Evolutionary conservation across 345 rosid species (phyloP).

Genomic region (Populus deltoides): DNA sequence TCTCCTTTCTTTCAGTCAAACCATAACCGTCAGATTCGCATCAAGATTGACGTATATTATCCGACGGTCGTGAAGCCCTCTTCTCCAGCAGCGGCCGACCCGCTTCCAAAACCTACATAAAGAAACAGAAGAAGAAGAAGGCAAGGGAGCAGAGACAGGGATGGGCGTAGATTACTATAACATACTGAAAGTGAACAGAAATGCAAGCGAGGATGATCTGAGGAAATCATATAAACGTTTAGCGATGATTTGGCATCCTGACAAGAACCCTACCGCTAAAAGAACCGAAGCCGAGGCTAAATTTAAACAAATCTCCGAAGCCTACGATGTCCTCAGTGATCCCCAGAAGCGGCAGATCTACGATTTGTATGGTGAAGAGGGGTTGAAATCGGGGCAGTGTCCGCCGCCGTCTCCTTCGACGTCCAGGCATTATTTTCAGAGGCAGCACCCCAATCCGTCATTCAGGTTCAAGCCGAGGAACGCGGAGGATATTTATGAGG

Average conservation of each 20-base stretch:
- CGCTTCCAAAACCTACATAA: background rate
- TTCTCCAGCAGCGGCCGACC: background rate
- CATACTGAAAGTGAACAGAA: slow-evolving; percentile 79
- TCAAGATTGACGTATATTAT: slow-evolving; percentile 4
- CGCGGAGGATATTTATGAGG: slow-evolving; percentile 80
- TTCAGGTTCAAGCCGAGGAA: slow-evolving; percentile 26
- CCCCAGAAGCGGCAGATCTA: slow-evolving; percentile 92
- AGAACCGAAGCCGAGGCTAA: slow-evolving; percentile 79
- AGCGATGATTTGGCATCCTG: slow-evolving; percentile 99
- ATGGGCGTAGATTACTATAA: slow-evolving; percentile 98
- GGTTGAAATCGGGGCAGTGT: slow-evolving; percentile 69
- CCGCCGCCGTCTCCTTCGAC: slow-evolving; percentile 42
- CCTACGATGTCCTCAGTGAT: slow-evolving; percentile 62
- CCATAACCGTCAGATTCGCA: slow-evolving; percentile 27
- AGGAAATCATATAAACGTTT: slow-evolving; percentile 84
- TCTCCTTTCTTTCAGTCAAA: too few relatives aligned
- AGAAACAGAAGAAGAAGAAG: background rate
- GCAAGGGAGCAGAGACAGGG: background rate
- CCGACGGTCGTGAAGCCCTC: background rate
- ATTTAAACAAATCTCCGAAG: slow-evolving; percentile 92
- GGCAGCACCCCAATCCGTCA: slow-evolving; percentile 14
- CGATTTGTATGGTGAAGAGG: slow-evolving; percentile 88
- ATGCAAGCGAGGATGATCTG: slow-evolving; percentile 82
- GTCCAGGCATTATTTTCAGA: slow-evolving; percentile 12
- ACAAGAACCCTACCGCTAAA: slow-evolving; percentile 67